Percentiles rank a stretch among this genome's conserved stretches.
Evolutionary conservation across 176 grass and related monocot genomes (phyloP).

Genomic region (Musa beccarii): DNA sequence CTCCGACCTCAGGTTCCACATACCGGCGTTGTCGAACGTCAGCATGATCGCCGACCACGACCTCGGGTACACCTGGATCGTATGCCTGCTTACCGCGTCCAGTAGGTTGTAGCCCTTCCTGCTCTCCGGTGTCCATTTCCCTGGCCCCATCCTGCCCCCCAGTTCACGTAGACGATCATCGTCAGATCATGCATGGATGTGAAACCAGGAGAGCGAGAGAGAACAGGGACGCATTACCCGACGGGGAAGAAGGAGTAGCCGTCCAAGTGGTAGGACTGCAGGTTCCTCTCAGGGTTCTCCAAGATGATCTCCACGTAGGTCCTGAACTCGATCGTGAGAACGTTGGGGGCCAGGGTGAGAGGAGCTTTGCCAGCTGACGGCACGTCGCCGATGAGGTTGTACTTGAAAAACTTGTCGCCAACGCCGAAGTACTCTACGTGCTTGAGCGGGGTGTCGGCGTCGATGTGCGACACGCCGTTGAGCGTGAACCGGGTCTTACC

Average conservation of each 20-base stretch:
- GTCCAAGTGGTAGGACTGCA: not conserved
- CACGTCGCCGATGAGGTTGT: not conserved
- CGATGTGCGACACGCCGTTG: not conserved
- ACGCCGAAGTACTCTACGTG: not conserved
- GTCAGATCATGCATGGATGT: not conserved
- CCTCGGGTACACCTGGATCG: slow-evolving; percentile 1
- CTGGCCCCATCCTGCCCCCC: not conserved
- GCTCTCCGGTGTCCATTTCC: not conserved
- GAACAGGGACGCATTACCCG: not conserved
- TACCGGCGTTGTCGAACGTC: not conserved
- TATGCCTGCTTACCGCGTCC: not conserved
- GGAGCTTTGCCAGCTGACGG: not conserved
- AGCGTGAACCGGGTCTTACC: not conserved
- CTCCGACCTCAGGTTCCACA: not conserved
- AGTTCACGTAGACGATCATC: too few species aligned
- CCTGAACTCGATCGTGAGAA: not conserved
- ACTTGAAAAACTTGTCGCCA: not conserved
- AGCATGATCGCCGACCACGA: not conserved
- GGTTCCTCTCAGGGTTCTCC: not conserved
- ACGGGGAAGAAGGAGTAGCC: not conserved
- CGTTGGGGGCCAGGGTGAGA: not conserved
- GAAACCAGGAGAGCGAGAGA: too few species aligned
- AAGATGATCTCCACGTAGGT: not conserved
- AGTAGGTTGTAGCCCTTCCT: not conserved
- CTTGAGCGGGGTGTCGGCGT: not conserved